Conservation (phyloP, 371 early-diverging fungal genomes). For the Apophysomyces trapeziformis region DNA sequence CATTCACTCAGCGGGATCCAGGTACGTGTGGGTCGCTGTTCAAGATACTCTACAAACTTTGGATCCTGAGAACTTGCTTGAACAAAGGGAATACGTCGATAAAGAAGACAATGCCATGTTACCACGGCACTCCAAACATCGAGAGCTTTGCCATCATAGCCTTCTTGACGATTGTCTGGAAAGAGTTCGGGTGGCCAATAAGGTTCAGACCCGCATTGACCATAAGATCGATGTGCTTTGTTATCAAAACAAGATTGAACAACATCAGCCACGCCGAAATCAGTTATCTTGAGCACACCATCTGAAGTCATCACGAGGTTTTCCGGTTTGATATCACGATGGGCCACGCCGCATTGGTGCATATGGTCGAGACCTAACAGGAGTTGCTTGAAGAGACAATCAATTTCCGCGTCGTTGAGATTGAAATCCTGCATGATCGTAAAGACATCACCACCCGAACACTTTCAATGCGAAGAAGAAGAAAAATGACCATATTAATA, state of each 20-base stretch:
- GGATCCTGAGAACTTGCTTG: slow-evolving; percentile 55
- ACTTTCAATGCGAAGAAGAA: slow-evolving; percentile 16
- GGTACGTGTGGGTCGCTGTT: slow-evolving; percentile 24
- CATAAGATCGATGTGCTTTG: slow-evolving; percentile 62
- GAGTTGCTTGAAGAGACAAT: slow-evolving; percentile 79
- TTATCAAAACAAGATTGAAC: slow-evolving; percentile 84
- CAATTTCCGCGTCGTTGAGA: slow-evolving; percentile 50
- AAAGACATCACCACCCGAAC: slow-evolving; percentile 66
- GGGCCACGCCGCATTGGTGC: slow-evolving; percentile 91
- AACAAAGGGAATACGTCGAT: slow-evolving; percentile 68
- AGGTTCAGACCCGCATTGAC: slow-evolving; percentile 84
- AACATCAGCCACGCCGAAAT: slow-evolving; percentile 96
- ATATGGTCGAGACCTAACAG: slow-evolving; percentile 94
- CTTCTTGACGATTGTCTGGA: slow-evolving; percentile 39
- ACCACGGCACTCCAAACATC: slow-evolving; percentile 89
- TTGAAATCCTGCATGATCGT: slow-evolving; percentile 46
- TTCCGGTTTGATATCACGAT: slow-evolving; percentile 88
- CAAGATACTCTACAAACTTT: slow-evolving; percentile 67
- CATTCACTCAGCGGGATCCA: slow-evolving; percentile 16
- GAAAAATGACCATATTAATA: slow-evolving; percentile 13
- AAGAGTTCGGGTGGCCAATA: slow-evolving; percentile 87
- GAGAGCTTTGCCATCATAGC: slow-evolving; percentile 74
- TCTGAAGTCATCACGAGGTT: slow-evolving; percentile 86
- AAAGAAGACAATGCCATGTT: slow-evolving; percentile 80
- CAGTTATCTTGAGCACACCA: slow-evolving; percentile 90